These are phyloP conservation scores for Aphanoascus verrucosus DNA, from an alignment of 2,329 filamentous ascomycete species.

Conservation along the genomic window DNA sequence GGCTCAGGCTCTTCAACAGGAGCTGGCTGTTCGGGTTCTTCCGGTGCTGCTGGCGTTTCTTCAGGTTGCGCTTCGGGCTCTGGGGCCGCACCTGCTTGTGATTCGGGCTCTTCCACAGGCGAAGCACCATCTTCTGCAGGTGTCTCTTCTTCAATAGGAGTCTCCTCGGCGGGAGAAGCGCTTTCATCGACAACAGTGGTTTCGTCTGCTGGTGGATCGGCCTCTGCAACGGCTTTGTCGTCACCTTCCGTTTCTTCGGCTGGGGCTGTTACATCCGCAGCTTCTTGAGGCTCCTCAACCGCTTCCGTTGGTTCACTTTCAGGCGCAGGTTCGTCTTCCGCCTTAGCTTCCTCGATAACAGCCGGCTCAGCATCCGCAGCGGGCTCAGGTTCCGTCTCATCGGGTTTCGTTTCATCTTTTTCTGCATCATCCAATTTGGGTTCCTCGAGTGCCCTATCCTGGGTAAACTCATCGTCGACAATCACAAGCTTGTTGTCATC, in stretches of 20 bases:
- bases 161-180: neutral
- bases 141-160: constrained; percentile 9
- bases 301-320: neutral
- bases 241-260: neutral
- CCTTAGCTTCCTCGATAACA: neutral
- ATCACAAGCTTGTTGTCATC: neutral
- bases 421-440: neutral
- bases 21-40: neutral
- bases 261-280: neutral
- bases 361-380: neutral
- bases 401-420: neutral
- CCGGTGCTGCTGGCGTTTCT: neutral
- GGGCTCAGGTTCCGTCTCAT: neutral
- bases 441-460: neutral
- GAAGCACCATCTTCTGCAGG: neutral
- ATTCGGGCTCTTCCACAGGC: neutral
- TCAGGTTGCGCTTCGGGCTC: neutral
- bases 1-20: neutral
- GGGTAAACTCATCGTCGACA: neutral
- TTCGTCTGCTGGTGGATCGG: neutral
- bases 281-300: neutral
- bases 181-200: neutral
- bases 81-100: neutral
- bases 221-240: constrained; percentile 20
- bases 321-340: neutral